phyloP scores from a whole-genome alignment of 73 alveolate genomes.

The Uronychia binucleata region DNA sequence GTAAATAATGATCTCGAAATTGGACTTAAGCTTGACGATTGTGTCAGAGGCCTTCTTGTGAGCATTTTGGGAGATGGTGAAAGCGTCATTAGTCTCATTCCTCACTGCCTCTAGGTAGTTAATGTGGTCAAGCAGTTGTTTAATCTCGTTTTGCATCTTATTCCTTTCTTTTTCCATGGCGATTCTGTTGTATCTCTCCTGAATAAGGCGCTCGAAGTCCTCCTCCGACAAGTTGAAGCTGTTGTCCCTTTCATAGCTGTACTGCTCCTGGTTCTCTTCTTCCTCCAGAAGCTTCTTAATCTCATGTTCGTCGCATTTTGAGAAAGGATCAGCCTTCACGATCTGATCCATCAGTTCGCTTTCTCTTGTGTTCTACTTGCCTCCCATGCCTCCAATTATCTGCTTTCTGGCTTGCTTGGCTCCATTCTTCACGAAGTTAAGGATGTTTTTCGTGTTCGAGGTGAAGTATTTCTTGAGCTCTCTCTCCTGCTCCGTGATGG shows the following conservation, averaged over 20 bases:
- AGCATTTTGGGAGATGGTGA: constrained; percentile 8
- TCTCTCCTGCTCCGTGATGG: constrained; percentile 52
- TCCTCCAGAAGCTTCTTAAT: constrained; percentile 29
- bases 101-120: constrained; percentile 19
- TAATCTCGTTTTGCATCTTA: constrained; percentile 25
- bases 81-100: constrained; percentile 45
- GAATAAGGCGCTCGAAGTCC: constrained; percentile 51
- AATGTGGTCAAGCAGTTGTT: constrained; percentile 47
- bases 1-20: constrained; percentile 69
- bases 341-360: constrained; percentile 33
- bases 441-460: constrained; percentile 37
- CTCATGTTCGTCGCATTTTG: constrained; percentile 26
- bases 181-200: constrained; percentile 52
- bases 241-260: constrained; percentile 53
- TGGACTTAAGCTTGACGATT: constrained; percentile 63
- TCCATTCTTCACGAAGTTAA: constrained; percentile 65
- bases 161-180: constrained; percentile 50
- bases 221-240: constrained; percentile 40
- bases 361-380: constrained; percentile 41
- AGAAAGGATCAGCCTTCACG: constrained; percentile 54
- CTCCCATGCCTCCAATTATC: neutral
- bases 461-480: constrained; percentile 61
- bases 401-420: constrained; percentile 5
- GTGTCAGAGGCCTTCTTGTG: constrained; percentile 50
- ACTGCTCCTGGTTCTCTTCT: constrained; percentile 54